Percentiles rank a stretch among this genome's conserved stretches.
Evolutionary conservation across 306 rosid species (phyloP).

Genomic region (Biancaea sappan): DNA sequence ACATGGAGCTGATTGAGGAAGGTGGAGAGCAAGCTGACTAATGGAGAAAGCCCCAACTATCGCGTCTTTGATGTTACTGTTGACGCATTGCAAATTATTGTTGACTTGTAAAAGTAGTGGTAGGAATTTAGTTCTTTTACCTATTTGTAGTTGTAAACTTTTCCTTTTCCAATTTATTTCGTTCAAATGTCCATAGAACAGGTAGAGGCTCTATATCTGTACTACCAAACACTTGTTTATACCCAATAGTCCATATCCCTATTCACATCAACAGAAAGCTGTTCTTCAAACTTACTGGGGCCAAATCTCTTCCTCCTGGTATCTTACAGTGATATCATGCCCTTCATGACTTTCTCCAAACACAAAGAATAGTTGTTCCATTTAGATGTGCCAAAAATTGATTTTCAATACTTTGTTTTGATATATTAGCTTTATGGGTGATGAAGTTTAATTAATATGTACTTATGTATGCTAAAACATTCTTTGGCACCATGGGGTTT

Average conservation of each 20-base stretch:
- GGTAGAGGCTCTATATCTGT: slow-evolving; percentile 24
- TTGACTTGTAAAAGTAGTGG: slow-evolving; percentile 41
- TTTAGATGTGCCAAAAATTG: not conserved
- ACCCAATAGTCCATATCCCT: slow-evolving; percentile 32
- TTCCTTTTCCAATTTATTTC: not conserved
- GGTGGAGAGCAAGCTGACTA: not conserved
- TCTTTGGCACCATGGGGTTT: too few species aligned
- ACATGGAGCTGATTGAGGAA: slow-evolving; percentile 59
- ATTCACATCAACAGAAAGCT: not conserved
- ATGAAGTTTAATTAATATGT: not conserved
- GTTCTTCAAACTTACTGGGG: too few species aligned
- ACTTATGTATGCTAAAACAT: too few species aligned
- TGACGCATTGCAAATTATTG: not conserved
- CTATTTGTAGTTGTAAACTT: not conserved
- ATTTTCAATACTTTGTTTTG: not conserved
- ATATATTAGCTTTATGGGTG: not conserved
- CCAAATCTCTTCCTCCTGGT: too few species aligned
- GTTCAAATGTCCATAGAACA: slow-evolving; percentile 38
- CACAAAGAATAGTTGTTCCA: too few species aligned
- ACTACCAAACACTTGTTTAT: slow-evolving; percentile 33
- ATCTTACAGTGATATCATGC: too few species aligned
- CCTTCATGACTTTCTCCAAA: too few species aligned
- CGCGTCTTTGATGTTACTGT: not conserved
- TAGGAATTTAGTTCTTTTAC: slow-evolving; percentile 19
- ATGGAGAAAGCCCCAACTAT: not conserved